phyloP scores from a whole-genome alignment of 1,284 basidiomycete species.

The Microbotryum intermedium region DNA sequence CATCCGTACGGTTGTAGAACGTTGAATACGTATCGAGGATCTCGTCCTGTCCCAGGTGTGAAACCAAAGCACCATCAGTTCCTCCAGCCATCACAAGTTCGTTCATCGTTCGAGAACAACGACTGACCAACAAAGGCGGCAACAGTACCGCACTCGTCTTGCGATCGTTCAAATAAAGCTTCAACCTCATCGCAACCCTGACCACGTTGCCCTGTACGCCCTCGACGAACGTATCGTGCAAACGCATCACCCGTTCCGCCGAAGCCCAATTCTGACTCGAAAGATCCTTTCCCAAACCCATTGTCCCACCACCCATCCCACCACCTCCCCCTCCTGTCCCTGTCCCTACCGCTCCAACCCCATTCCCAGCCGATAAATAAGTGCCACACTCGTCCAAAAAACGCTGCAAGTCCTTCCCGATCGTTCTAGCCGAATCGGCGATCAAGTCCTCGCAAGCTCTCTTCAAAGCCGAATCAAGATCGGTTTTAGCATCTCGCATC shows the following conservation, averaged over 20 bases:
- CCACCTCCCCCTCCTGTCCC: too few species aligned
- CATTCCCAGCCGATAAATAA: conserved; percentile 35
- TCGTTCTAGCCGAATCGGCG: conserved; percentile 49
- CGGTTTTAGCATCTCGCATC: conserved; percentile 42
- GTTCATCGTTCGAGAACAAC: not conserved
- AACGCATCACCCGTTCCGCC: conserved; percentile 35
- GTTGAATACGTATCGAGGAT: conserved; percentile 62
- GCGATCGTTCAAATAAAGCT: conserved; percentile 64
- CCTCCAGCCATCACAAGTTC: not conserved
- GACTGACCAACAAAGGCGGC: conserved; percentile 54
- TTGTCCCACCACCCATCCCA: conserved; percentile 16
- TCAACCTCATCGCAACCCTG: conserved; percentile 28
- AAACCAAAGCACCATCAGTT: not conserved
- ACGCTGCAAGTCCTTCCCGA: conserved; percentile 48
- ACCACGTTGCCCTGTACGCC: conserved; percentile 11
- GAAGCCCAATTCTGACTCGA: conserved; percentile 47
- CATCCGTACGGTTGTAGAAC: conserved; percentile 51
- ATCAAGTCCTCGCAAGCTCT: conserved; percentile 74
- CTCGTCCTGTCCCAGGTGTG: conserved; percentile 47
- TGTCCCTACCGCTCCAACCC: conserved; percentile 25
- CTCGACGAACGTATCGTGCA: conserved; percentile 24
- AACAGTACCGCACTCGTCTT: conserved; percentile 67
- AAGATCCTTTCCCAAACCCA: conserved; percentile 40
- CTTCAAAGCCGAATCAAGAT: conserved; percentile 74
- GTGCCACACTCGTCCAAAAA: conserved; percentile 52